A percentile compares a stretch with the other conserved stretches of the same genome.
These are phyloP conservation scores for Ogataea paraovalis DNA, from an alignment of 805 yeast genomes.

Conservation along the genomic window DNA sequence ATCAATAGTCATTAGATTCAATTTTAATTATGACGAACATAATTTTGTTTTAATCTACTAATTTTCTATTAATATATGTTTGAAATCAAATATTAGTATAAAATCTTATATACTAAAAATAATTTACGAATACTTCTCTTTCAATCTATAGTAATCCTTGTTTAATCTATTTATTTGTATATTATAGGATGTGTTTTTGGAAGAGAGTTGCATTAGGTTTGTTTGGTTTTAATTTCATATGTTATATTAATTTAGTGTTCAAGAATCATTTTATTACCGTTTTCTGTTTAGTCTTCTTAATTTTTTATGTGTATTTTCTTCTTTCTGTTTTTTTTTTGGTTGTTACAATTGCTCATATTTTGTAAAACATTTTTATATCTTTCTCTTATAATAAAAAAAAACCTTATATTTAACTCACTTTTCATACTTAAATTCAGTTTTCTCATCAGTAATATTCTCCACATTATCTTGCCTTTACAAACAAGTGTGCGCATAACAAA, in stretches of 20 bases:
- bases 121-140: too few relatives aligned
- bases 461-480: too few relatives aligned
- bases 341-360: not conserved
- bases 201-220: not conserved
- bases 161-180: not conserved
- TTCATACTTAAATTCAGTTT: too few relatives aligned
- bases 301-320: not conserved
- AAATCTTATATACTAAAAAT: too few relatives aligned
- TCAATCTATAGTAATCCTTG: not conserved
- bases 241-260: not conserved
- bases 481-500: too few relatives aligned
- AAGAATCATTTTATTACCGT: not conserved
- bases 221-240: too few relatives aligned
- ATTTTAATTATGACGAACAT: not conserved
- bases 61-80: not conserved
- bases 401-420: not conserved
- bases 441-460: too few relatives aligned
- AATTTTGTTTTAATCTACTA: not conserved
- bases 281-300: not conserved
- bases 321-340: not conserved
- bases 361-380: not conserved
- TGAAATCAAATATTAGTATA: not conserved
- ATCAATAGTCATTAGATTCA: not conserved
- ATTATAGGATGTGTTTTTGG: not conserved
- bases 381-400: not conserved